phyloP scores from a whole-genome alignment of 2,329 filamentous ascomycete species.

The Exophiala viscosa region DNA sequence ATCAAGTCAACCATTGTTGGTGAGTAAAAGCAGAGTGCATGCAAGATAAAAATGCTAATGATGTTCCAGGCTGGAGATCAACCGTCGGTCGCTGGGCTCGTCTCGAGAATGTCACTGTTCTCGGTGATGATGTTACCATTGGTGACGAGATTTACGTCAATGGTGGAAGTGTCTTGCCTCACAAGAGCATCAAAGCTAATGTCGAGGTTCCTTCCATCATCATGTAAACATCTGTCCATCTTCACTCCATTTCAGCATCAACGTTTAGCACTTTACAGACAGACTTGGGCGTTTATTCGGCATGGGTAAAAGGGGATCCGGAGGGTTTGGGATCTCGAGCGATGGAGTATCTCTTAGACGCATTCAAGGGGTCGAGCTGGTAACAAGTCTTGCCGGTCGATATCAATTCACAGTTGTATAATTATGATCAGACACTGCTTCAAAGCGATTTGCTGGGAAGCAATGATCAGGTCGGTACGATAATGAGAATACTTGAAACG shows the following conservation, averaged over 20 bases:
- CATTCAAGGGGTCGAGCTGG: no score
- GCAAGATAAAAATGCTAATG: neutral
- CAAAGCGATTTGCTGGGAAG: no score
- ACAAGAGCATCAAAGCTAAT: constrained; percentile 99
- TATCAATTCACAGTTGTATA: no score
- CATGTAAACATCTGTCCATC: constrained; percentile 38
- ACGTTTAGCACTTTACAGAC: neutral
- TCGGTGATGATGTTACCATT: constrained; percentile 96
- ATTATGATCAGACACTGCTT: no score
- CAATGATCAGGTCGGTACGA: no score
- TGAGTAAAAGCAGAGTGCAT: constrained; percentile 3
- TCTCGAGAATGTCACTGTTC: constrained; percentile 94
- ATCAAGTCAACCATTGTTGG: constrained; percentile 95
- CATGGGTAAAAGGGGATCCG: no score
- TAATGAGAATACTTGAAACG: no score
- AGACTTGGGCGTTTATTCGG: no score
- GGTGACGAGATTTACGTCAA: constrained; percentile 99
- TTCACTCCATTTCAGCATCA: neutral
- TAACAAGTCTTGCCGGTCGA: no score
- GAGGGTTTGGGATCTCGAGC: no score
- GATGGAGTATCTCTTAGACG: no score
- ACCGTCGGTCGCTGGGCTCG: constrained; percentile 92
- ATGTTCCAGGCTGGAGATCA: constrained; percentile 73
- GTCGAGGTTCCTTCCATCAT: constrained; percentile 65
- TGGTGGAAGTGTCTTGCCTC: constrained; percentile 86